Conservation (phyloP, 768 basidiomycete genomes). For the Wakefieldia striispora region DNA sequence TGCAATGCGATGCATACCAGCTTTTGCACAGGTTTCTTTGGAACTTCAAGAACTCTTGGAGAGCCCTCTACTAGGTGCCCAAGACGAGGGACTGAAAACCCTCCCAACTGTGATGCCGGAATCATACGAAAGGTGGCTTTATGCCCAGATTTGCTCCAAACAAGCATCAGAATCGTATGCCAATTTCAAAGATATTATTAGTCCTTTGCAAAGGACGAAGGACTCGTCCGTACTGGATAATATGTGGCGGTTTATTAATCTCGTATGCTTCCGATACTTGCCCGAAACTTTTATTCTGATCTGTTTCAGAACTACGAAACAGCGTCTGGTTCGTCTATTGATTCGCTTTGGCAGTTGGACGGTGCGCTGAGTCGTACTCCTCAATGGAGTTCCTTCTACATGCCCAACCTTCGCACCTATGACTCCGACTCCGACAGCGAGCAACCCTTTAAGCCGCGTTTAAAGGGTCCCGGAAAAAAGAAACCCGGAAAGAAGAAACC, state of each 20-base stretch:
- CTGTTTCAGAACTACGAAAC: slow-evolving; percentile 56
- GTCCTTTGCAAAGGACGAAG: slow-evolving; percentile 57
- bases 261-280: slow-evolving; percentile 37
- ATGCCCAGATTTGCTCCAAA: slow-evolving; percentile 63
- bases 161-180: slow-evolving; percentile 50
- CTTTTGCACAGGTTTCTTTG: slow-evolving; percentile 50
- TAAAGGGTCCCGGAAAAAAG: slow-evolving; percentile 15
- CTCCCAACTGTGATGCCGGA: slow-evolving; percentile 53
- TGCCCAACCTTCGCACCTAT: slow-evolving; percentile 17
- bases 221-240: slow-evolving; percentile 47
- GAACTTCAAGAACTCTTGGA: slow-evolving; percentile 67
- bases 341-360: slow-evolving; percentile 62
- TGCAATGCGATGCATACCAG: not conserved
- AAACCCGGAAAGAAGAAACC: slow-evolving; percentile 27
- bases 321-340: slow-evolving; percentile 52
- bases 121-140: slow-evolving; percentile 62
- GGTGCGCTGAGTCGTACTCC: slow-evolving; percentile 51
- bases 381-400: slow-evolving; percentile 54
- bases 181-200: slow-evolving; percentile 54
- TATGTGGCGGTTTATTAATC: slow-evolving; percentile 65
- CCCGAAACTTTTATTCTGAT: not conserved
- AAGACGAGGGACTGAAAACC: slow-evolving; percentile 52
- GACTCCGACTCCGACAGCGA: slow-evolving; percentile 29
- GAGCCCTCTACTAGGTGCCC: slow-evolving; percentile 53
- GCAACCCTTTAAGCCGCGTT: slow-evolving; percentile 5